Percentiles rank a stretch among this genome's conserved stretches.
Evolutionary conservation across 2,329 filamentous ascomycete genomes (phyloP).

Genomic region (Clonostachys byssicola): DNA sequence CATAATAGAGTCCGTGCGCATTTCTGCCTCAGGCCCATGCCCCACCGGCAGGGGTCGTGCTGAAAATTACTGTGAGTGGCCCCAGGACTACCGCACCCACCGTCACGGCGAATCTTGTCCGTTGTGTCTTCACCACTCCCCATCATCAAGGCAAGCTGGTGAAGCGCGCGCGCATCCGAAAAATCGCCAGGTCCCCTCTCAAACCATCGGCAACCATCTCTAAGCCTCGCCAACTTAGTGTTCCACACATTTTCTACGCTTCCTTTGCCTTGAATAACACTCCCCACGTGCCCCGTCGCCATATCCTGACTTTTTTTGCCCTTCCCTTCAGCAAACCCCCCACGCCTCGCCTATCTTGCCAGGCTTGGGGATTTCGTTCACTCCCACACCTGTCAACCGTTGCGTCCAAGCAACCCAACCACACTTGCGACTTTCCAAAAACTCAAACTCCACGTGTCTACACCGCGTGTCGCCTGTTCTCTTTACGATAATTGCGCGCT

Average conservation of each 20-base stretch:
- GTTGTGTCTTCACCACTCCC: constrained; percentile 49
- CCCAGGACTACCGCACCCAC: constrained; percentile 34
- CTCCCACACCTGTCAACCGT: no score
- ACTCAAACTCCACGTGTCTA: no score
- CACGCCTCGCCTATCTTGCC: not conserved
- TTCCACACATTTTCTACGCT: constrained; percentile 51
- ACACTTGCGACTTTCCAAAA: no score
- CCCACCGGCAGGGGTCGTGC: constrained; percentile 23
- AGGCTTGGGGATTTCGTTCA: no score
- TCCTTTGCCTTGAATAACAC: constrained; percentile 31
- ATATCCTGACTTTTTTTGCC: constrained; percentile 37
- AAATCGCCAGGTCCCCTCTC: constrained; percentile 56
- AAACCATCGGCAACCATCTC: constrained; percentile 56
- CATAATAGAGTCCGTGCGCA: not conserved
- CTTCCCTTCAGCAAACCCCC: constrained; percentile 1
- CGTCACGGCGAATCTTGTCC: constrained; percentile 44
- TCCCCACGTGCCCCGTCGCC: constrained; percentile 33
- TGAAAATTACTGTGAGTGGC: constrained; percentile 35
- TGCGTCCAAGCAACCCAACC: no score
- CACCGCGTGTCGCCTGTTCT: not conserved
- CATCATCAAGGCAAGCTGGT: constrained; percentile 37
- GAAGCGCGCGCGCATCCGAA: constrained; percentile 53
- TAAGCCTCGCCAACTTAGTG: constrained; percentile 45
- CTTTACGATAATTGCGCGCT: no score
- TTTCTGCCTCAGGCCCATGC: not conserved